These are phyloP conservation scores for Mortierella claussenii DNA, from an alignment of 192 early-diverging fungal genomes.

Conservation along the genomic window DNA sequence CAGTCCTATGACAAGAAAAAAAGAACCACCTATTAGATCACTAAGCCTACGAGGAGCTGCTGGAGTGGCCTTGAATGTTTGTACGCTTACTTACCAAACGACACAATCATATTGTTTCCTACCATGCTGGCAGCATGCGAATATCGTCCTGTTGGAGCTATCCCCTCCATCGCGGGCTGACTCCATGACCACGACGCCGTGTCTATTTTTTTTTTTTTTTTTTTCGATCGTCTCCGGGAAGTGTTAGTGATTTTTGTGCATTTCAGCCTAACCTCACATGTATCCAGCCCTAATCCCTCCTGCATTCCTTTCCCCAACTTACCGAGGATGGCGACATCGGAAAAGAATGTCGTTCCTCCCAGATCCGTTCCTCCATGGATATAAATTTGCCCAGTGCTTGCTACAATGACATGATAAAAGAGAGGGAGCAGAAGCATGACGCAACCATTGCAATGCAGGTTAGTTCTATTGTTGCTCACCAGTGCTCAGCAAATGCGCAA, in stretches of 20 bases:
- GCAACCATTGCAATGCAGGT: no score
- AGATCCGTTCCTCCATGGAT: conserved; percentile 47
- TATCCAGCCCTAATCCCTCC: no score
- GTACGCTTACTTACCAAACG: conserved; percentile 22
- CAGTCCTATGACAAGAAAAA: conserved; percentile 10
- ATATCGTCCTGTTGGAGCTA: conserved; percentile 39
- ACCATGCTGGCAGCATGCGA: conserved; percentile 47
- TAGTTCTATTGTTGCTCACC: no score
- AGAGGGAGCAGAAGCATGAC: no score
- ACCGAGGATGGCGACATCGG: conserved; percentile 47
- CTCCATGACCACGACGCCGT: conserved; percentile 49
- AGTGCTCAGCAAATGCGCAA: no score
- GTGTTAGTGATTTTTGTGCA: no score
- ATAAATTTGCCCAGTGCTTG: conserved; percentile 36
- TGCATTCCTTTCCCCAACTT: conserved; percentile 1
- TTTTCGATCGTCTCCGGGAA: background rate
- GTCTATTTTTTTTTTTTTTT: conserved; percentile 19
- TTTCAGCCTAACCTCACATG: no score
- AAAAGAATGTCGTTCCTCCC: conserved; percentile 25
- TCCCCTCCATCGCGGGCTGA: conserved; percentile 43
- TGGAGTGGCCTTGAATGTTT: background rate
- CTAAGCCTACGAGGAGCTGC: background rate
- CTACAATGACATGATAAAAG: conserved; percentile 1
- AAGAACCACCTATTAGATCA: background rate
- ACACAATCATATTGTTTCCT: conserved; percentile 34